Conservation (phyloP, 2,329 filamentous ascomycete species). For the Xylariaceae sp. region DNA sequence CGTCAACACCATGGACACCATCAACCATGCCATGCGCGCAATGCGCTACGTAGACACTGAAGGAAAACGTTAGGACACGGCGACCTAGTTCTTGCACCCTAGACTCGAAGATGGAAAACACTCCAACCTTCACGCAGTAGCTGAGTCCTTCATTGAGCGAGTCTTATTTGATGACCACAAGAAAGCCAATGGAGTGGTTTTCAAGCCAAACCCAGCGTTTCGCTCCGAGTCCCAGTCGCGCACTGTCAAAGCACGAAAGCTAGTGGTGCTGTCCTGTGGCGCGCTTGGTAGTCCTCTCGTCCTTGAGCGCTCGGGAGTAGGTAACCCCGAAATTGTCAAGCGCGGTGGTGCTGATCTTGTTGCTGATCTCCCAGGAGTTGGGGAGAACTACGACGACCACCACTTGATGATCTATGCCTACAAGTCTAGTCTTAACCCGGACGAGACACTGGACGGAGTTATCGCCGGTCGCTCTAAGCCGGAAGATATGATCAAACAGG, state of each 20-base stretch:
- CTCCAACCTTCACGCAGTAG: slow-evolving; percentile 59
- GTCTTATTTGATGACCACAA: slow-evolving; percentile 28
- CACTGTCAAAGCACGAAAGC: slow-evolving; percentile 52
- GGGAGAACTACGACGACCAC: slow-evolving; percentile 57
- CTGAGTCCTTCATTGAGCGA: slow-evolving; percentile 54
- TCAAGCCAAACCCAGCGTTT: slow-evolving; percentile 23
- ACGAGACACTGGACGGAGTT: slow-evolving; percentile 31
- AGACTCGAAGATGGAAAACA: slow-evolving; percentile 52
- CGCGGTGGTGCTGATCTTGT: slow-evolving; percentile 45
- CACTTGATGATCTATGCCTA: slow-evolving; percentile 58
- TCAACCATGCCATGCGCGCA: slow-evolving; percentile 34
- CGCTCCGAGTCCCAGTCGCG: slow-evolving; percentile 6
- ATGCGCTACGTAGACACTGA: slow-evolving; percentile 42
- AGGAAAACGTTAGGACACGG: slow-evolving; percentile 58
- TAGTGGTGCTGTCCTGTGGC: slow-evolving; percentile 51
- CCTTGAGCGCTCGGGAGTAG: slow-evolving; percentile 61
- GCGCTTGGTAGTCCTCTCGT: slow-evolving; percentile 52
- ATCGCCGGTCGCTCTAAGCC: slow-evolving; percentile 10
- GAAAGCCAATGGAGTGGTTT: slow-evolving; percentile 26
- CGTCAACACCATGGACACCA: slow-evolving; percentile 56
- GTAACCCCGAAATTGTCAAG: slow-evolving; percentile 52
- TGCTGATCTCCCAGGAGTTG: slow-evolving; percentile 54
- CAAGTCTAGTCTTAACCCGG: slow-evolving; percentile 32
- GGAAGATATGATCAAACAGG: slow-evolving; percentile 26
- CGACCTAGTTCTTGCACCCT: slow-evolving; percentile 59